These are phyloP conservation scores for Boletus sp. DNA, from an alignment of 768 basidiomycete genomes.

Conservation along the genomic window DNA sequence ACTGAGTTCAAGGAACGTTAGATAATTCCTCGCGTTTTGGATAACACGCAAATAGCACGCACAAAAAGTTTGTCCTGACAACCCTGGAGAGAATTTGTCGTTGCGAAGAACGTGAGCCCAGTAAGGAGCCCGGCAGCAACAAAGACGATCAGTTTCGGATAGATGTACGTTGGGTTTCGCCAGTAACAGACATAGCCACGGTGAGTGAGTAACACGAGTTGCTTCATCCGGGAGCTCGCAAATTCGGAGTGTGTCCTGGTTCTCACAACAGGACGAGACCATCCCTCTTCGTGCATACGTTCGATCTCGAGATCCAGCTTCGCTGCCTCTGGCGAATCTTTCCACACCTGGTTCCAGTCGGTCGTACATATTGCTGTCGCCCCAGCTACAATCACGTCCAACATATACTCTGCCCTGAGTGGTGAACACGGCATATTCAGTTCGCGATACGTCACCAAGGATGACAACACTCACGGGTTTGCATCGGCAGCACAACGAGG, in stretches of 20 bases:
- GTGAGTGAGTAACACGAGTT: conserved; percentile 29
- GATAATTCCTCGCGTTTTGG: neutral
- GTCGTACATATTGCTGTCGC: conserved; percentile 39
- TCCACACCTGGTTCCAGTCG: conserved; percentile 54
- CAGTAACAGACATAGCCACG: conserved; percentile 36
- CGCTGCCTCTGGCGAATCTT: conserved; percentile 39
- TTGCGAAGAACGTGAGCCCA: conserved; percentile 42
- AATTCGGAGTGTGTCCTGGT: conserved; percentile 30
- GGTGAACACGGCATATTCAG: neutral
- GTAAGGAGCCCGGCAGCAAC: conserved; percentile 34
- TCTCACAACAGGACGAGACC: conserved; percentile 17
- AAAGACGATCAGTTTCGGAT: conserved; percentile 39
- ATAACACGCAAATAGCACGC: neutral
- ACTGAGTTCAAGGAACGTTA: conserved; percentile 25
- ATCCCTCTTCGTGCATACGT: conserved; percentile 38
- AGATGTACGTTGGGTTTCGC: conserved; percentile 40
- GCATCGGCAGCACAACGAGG: conserved; percentile 13
- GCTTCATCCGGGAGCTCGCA: conserved; percentile 38
- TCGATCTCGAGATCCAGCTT: conserved; percentile 41
- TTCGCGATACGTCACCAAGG: neutral
- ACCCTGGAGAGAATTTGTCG: conserved; percentile 35
- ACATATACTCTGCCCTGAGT: conserved; percentile 44
- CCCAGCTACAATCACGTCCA: conserved; percentile 57
- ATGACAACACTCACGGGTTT: conserved; percentile 21
- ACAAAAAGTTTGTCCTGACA: conserved; percentile 42